These are phyloP conservation scores for Colletotrichum musicola DNA, from an alignment of 2,329 filamentous ascomycete genomes.

Conservation along the genomic window DNA sequence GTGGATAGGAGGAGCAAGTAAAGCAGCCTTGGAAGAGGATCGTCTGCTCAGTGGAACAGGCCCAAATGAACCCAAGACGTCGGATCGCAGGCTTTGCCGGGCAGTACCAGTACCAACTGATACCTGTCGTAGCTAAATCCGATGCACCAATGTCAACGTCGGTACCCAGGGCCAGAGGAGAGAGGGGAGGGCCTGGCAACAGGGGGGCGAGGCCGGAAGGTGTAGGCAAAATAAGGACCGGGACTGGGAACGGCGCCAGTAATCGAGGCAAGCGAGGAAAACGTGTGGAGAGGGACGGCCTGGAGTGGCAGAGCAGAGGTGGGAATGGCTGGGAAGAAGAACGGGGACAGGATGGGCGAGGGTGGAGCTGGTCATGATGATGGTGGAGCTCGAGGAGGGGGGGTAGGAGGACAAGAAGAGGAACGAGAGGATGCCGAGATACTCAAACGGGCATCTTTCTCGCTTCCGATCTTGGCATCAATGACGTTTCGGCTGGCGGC, in stretches of 20 bases:
- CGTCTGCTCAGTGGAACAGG: conserved; percentile 25
- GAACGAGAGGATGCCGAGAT: conserved; percentile 36
- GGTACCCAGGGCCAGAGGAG: background rate
- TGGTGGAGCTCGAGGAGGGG: conserved; percentile 4
- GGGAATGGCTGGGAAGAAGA: conserved; percentile 29
- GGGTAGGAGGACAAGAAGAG: conserved; percentile 20
- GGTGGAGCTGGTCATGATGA: background rate
- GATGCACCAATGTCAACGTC: conserved; percentile 27
- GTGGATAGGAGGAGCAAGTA: background rate
- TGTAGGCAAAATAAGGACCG: background rate
- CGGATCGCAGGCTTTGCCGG: conserved; percentile 26
- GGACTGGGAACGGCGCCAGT: background rate
- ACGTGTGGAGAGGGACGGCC: conserved; percentile 21
- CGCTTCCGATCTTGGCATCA: conserved; percentile 38
- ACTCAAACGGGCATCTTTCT: conserved; percentile 39
- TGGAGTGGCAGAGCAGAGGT: conserved; percentile 14
- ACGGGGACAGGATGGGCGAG: conserved; percentile 1
- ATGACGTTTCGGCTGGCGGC: conserved; percentile 40
- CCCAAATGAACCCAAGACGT: conserved; percentile 30
- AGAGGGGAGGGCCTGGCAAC: conserved; percentile 15
- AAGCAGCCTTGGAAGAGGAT: conserved; percentile 6
- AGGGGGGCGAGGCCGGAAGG: conserved; percentile 9
- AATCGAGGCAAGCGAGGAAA: background rate
- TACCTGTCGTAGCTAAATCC: conserved; percentile 10
- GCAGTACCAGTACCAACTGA: background rate